Base-by-base conservation (phyloP, 1,284 basidiomycete genomes). In the Exobasidium cylindrosporum region DNA sequence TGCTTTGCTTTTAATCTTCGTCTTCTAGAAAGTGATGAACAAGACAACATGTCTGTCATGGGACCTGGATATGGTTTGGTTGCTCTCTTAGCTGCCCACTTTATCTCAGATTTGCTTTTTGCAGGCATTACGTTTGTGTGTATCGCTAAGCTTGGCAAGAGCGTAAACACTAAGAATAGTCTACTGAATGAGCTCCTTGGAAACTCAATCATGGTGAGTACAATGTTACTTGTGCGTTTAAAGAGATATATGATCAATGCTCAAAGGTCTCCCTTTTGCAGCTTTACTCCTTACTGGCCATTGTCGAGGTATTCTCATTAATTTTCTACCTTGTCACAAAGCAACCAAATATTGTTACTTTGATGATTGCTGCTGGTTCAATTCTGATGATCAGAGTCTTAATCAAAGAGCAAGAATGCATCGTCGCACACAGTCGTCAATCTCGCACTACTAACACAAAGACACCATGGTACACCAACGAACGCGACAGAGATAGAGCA, bases 341-440 rank as follows among this genome's bases (percentile, higher is more conserved):
- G 47, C 24, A 55, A 14, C 30, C 53, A n/a, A 40, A 40, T 6
- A 35, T 44, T 23, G 53, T 55, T 2, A 23, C 21, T 5, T 44
- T 55, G 32, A 26, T 44, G 4, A 44, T 44, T 14, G 26, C 29
- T 21, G 29, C 17, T 32, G 53, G 29, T 6, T 35, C 53, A 35
- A 55, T 55, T 26, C 23, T 55, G 14, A 44, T 23, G 23, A 31
- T 55, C 14, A 23, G 53, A 35, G 53, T 55, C 17, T 44, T 55
- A 21, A 35, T 55, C 5, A 40, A 35, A 13, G 53, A 55, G 30
- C 53, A 55, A 44, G 53, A 55, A 14, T 55, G 32, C 31, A 44
- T 55, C 31, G n/a, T 55, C 4, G 53, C 53, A 23, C 21, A 21
- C n/a, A 50, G 26, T 28, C 17, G 10, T 17, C n/a, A 50, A 24